Conservation (phyloP, 2,329 filamentous ascomycete species). For the Pseudogymnoascus sp. region DNA sequence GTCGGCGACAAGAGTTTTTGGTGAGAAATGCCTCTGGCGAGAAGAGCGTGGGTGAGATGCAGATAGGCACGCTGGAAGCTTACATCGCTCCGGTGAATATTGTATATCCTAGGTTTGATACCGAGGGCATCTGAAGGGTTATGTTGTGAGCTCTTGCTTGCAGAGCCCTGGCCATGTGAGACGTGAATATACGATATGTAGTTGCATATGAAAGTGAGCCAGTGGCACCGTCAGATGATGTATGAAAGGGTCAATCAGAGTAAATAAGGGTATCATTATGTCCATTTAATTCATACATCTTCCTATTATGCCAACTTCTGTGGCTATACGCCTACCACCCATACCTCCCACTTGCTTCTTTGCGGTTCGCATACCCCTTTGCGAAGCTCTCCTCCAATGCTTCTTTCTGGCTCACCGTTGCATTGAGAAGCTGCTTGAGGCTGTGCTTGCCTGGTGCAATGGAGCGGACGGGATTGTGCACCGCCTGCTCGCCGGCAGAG, state of each 20-base stretch:
- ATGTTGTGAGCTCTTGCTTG: no score
- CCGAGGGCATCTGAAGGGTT: no score
- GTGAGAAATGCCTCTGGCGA: background rate
- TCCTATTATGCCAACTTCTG: background rate
- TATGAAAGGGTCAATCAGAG: background rate
- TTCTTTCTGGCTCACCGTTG: constrained; percentile 73
- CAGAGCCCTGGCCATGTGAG: background rate
- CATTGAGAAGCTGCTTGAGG: constrained; percentile 78
- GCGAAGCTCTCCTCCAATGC: constrained; percentile 91
- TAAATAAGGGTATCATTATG: constrained; percentile 10
- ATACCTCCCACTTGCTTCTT: constrained; percentile 75
- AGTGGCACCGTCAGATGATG: background rate
- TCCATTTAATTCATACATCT: background rate
- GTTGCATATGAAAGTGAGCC: no score
- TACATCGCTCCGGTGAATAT: no score
- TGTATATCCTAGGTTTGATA: no score
- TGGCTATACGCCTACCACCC: constrained; percentile 55
- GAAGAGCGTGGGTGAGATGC: no score
- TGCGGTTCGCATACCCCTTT: constrained; percentile 67
- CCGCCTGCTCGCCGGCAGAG: constrained; percentile 58
- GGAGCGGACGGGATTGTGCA: constrained; percentile 74
- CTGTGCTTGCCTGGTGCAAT: constrained; percentile 87
- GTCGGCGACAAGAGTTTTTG: background rate
- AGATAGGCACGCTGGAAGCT: no score
- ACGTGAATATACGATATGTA: background rate